Percentiles rank a stretch among this genome's conserved stretches.
Conservation (phyloP, 768 basidiomycete species). For the Suillus cothurnatus region DNA sequence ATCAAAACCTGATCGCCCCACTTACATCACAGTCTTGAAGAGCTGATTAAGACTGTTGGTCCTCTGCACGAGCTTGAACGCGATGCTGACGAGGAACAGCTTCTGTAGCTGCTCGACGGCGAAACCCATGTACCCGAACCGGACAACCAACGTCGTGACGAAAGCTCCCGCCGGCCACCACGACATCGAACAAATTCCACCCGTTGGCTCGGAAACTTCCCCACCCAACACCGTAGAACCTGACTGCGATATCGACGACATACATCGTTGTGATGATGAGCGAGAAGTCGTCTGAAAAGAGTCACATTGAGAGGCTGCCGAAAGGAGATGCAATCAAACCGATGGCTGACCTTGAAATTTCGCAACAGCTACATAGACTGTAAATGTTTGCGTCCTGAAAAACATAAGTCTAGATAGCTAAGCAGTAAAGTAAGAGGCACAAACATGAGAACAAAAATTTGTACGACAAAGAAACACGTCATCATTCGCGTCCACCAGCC, state of each 20-base stretch:
- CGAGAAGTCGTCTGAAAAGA: slow-evolving; percentile 69
- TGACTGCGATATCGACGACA: slow-evolving; percentile 71
- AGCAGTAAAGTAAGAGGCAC: slow-evolving; percentile 27
- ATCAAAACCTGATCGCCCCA: slow-evolving; percentile 15
- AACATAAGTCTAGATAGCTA: slow-evolving; percentile 6
- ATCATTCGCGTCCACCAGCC: slow-evolving; percentile 89
- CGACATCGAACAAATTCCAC: slow-evolving; percentile 91
- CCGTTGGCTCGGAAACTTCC: slow-evolving; percentile 83
- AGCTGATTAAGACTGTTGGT: slow-evolving; percentile 89
- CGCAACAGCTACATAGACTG: slow-evolving; percentile 50
- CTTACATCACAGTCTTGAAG: slow-evolving; percentile 95
- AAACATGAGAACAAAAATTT: slow-evolving; percentile 83
- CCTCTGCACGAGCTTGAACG: slow-evolving; percentile 92
- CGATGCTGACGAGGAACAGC: slow-evolving; percentile 89
- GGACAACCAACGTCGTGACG: slow-evolving; percentile 76
- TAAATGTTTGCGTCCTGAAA: slow-evolving; percentile 79
- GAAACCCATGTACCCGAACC: slow-evolving; percentile 52
- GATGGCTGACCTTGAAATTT: slow-evolving; percentile 57
- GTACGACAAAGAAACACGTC: slow-evolving; percentile 77
- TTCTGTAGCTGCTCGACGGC: slow-evolving; percentile 73
- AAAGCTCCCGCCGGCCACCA: slow-evolving; percentile 82
- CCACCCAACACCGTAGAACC: slow-evolving; percentile 86
- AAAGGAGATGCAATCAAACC: slow-evolving; percentile 6
- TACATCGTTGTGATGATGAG: slow-evolving; percentile 73
- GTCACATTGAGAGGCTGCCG: slow-evolving; percentile 14